Conservation (phyloP, 345 rosid species). For the Anastatica hierochuntica region DNA sequence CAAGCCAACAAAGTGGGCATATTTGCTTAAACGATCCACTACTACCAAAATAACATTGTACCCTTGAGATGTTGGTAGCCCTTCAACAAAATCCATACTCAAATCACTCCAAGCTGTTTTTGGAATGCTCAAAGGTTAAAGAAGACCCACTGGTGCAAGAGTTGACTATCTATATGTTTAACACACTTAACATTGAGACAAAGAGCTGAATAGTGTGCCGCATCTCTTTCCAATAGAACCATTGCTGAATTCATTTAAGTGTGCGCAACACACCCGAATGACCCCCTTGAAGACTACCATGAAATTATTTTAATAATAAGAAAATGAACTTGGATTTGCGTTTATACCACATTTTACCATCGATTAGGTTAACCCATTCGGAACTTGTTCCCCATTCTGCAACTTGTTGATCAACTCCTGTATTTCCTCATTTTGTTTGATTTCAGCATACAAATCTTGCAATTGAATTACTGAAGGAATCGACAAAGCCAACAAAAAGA, state of each 20-base stretch:
- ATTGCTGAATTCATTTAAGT: no score
- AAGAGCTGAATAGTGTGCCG: not conserved
- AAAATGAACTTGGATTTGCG: no score
- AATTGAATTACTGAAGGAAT: not conserved
- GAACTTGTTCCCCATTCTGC: no score
- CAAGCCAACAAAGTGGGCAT: not conserved
- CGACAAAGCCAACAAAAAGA: not conserved
- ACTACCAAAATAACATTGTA: not conserved
- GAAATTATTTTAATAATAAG: no score
- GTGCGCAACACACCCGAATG: no score
- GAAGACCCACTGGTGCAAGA: not conserved
- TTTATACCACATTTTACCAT: no score
- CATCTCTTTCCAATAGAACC: not conserved
- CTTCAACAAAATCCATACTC: not conserved
- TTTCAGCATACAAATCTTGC: no score
- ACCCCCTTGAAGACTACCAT: no score
- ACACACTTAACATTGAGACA: not conserved
- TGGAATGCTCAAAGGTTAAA: not conserved
- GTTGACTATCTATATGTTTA: not conserved
- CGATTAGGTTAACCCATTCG: no score
- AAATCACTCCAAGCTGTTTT: not conserved
- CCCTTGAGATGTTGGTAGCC: not conserved
- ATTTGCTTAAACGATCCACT: not conserved
- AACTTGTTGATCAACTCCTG: no score
- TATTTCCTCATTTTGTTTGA: no score